Conservation (phyloP, 352 stramenopile genomes). For the Pythium dissimile region DNA sequence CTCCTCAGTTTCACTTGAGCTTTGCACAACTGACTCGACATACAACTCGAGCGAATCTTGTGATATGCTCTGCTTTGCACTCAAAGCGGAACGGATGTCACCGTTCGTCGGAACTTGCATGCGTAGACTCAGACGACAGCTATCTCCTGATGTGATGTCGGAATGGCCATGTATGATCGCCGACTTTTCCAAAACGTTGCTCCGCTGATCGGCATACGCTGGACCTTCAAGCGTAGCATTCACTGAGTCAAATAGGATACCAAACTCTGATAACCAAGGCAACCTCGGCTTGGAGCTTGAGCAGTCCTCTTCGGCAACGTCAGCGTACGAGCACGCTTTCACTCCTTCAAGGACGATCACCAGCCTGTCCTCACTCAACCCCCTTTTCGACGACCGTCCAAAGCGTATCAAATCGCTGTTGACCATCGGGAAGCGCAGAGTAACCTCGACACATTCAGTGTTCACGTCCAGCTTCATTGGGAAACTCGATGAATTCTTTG, state of each 20-base stretch:
- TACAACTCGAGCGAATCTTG: constrained; percentile 67
- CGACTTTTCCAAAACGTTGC: constrained; percentile 32
- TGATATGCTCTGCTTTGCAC: constrained; percentile 57
- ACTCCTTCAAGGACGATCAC: constrained; percentile 65
- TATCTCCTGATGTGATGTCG: constrained; percentile 23
- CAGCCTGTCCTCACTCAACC: constrained; percentile 80
- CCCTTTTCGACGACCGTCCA: constrained; percentile 68
- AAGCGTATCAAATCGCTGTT: constrained; percentile 82
- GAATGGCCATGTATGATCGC: constrained; percentile 18
- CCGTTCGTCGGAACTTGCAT: constrained; percentile 24
- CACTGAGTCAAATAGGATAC: constrained; percentile 46
- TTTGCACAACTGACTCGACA: constrained; percentile 2
- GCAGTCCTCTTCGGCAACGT: not conserved
- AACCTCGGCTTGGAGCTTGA: constrained; percentile 18
- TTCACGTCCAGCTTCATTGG: constrained; percentile 63
- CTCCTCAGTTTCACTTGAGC: constrained; percentile 33
- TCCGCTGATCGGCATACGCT: constrained; percentile 53
- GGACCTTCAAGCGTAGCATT: constrained; percentile 49
- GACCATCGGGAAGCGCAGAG: constrained; percentile 81
- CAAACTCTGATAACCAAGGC: constrained; percentile 71
- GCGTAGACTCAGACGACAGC: constrained; percentile 19
- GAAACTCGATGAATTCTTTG: not conserved
- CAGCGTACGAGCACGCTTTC: constrained; percentile 37
- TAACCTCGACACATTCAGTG: constrained; percentile 70
- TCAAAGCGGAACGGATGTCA: constrained; percentile 17